Evolutionary conservation across 1,284 basidiomycete genomes (phyloP), one percentile per base, ranked within the genome.

Genomic region (Marasmius sp.): DNA sequence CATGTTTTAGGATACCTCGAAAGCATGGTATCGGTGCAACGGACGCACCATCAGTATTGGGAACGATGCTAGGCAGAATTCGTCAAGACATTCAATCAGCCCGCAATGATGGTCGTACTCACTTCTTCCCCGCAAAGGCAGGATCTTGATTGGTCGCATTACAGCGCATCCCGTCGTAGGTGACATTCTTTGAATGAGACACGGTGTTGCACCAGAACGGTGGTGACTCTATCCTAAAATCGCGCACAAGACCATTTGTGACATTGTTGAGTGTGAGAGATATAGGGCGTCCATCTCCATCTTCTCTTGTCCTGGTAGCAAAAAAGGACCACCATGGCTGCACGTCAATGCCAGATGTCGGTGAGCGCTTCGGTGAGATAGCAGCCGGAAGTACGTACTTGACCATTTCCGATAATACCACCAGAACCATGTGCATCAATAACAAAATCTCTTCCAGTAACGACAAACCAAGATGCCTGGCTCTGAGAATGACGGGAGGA

Each of bases 131-230:
- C 39, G 70, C 71, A 64, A 77, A 80, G 63, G 69, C 70, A 12
- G 83, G 79, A 71, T 89, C 83, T 53, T 77, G 72, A 68, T 86
- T 87, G 33, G 84, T 85, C 22, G 86, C 86, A 69, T 88, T 87
- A 70, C 86, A 79, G 16, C 72, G 74, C 81, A 87, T 86, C 16
- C 84, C 85, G 65, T 86, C 85, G 67, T 88, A 86, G 45, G 82
- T 68, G 6, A 90, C 77, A 61, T 84, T 74, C 48, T 68, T 70
- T n/a, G 82, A 83, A 56, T 86, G 79, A 11, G 82, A 82, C 16
- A 87, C 79, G 1, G 83, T 77, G 65, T 86, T 85, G 64, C 85
- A 84, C 86, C 85, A 90, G 73, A 89, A 89, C 16, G 86, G 87
- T 54, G 82, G 87, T 10, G 81, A 79, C 36, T 83, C 73, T 60